Evolutionary conservation across 2,329 filamentous ascomycete species (phyloP).

Genomic region (Botryotinia globosa): DNA sequence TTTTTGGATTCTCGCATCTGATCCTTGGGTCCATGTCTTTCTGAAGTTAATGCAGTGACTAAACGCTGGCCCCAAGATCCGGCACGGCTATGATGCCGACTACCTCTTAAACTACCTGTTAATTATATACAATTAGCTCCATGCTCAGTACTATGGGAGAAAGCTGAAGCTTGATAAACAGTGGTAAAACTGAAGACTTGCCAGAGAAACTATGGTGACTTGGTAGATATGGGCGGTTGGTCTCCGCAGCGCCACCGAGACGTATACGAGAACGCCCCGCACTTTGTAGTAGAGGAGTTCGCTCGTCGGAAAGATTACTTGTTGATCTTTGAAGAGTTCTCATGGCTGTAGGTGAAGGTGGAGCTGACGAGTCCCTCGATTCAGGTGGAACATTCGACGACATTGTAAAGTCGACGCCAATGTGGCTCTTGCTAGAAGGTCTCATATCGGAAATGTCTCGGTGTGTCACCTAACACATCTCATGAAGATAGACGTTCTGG

Average conservation of each 20-base stretch:
- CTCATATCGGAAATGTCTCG: constrained; percentile 18
- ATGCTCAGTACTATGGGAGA: not conserved
- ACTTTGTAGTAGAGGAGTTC: constrained; percentile 31
- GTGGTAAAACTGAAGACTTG: constrained; percentile 17
- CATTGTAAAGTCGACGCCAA: constrained; percentile 14
- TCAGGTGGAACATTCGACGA: constrained; percentile 14
- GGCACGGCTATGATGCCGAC: constrained; percentile 48
- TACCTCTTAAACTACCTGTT: constrained; percentile 35
- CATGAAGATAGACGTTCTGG: not conserved
- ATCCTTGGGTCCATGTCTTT: constrained; percentile 45
- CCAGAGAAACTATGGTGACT: constrained; percentile 33
- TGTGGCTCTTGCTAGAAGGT: constrained; percentile 13
- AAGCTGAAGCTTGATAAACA: not conserved
- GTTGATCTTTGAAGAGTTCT: constrained; percentile 17
- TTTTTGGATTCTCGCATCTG: constrained; percentile 59
- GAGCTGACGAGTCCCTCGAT: constrained; percentile 17
- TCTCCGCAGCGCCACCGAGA: constrained; percentile 27
- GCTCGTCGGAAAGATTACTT: constrained; percentile 31
- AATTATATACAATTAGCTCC: not conserved
- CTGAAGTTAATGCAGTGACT: constrained; percentile 56
- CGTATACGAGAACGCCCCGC: constrained; percentile 35
- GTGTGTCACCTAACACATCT: constrained; percentile 20
- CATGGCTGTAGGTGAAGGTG: constrained; percentile 20
- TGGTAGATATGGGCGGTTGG: constrained; percentile 28
- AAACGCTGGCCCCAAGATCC: constrained; percentile 61